Evolutionary conservation across 768 basidiomycete genomes (phyloP).

Genomic region (Pleurotus tuber-regium): DNA sequence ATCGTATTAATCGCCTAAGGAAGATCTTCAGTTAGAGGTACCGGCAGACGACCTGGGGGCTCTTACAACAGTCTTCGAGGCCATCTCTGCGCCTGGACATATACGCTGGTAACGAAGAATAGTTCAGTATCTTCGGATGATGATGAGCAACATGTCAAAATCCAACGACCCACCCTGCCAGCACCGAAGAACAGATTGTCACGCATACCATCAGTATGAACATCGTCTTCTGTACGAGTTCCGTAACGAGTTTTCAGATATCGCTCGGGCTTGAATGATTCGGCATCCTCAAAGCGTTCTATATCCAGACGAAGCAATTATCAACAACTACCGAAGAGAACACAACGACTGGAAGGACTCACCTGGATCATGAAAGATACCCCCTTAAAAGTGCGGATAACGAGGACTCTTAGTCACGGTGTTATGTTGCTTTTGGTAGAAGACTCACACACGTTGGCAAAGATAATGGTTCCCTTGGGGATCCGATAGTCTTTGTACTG

Average conservation of each 20-base stretch:
- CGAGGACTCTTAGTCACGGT: too few relatives aligned
- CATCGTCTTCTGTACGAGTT: conserved; percentile 14
- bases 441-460: conserved; percentile 13
- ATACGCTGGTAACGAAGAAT: conserved; percentile 13
- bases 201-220: conserved; percentile 13
- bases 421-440: too few relatives aligned
- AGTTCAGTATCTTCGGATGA: not conserved
- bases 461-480: conserved; percentile 10
- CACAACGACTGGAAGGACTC: not conserved
- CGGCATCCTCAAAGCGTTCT: conserved; percentile 7
- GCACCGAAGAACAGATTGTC: conserved; percentile 14
- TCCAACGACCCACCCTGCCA: conserved; percentile 16
- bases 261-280: conserved; percentile 12
- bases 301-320: too few relatives aligned
- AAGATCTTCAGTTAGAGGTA: not conserved
- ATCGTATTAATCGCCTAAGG: conserved; percentile 21
- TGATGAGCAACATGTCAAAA: too few relatives aligned
- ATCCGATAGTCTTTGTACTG: conserved; percentile 13
- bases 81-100: conserved; percentile 18
- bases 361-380: not conserved
- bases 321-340: not conserved
- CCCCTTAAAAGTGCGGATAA: not conserved
- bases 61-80: conserved; percentile 15
- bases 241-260: conserved; percentile 15
- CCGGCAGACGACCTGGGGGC: not conserved